A percentile compares a stretch with the other conserved stretches of the same genome.
phyloP scores from a whole-genome alignment of 2,329 filamentous ascomycete genomes.

The Cladosporium sp. region DNA sequence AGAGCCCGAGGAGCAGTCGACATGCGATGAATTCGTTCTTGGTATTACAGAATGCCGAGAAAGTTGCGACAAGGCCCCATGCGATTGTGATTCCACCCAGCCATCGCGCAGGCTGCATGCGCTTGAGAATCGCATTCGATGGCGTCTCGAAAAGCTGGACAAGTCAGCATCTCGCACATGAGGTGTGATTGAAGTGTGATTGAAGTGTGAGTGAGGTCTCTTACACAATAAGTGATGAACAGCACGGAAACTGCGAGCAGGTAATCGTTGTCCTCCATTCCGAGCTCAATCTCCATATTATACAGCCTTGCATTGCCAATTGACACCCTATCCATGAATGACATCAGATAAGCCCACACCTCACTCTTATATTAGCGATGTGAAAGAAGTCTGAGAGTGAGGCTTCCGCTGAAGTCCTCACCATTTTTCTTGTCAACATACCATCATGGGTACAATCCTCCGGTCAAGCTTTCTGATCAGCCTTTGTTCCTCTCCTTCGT shows the following conservation, averaged over 20 bases:
- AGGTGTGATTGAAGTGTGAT: neutral
- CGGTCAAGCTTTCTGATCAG: conserved; percentile 5
- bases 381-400: too few relatives aligned
- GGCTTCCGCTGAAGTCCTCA: too few relatives aligned
- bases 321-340: conserved; percentile 43
- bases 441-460: conserved; percentile 7
- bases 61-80: conserved; percentile 39
- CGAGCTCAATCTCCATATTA: conserved; percentile 42
- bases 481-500: conserved; percentile 3
- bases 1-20: conserved; percentile 25
- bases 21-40: conserved; percentile 38
- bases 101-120: conserved; percentile 34
- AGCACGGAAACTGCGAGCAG: conserved; percentile 15
- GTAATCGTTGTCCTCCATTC: conserved; percentile 37
- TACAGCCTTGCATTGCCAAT: conserved; percentile 37
- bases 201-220: conserved; percentile 43
- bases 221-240: conserved; percentile 26
- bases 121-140: conserved; percentile 44
- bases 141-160: conserved; percentile 52
- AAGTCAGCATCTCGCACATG: conserved; percentile 56
- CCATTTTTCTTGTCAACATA: neutral
- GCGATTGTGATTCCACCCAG: conserved; percentile 27
- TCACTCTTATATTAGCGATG: neutral
- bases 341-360: conserved; percentile 7
- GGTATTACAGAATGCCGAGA: conserved; percentile 42